Evolutionary conservation across 2,329 filamentous ascomycete species (phyloP).

Genomic region (Aspergillus cejpii): DNA sequence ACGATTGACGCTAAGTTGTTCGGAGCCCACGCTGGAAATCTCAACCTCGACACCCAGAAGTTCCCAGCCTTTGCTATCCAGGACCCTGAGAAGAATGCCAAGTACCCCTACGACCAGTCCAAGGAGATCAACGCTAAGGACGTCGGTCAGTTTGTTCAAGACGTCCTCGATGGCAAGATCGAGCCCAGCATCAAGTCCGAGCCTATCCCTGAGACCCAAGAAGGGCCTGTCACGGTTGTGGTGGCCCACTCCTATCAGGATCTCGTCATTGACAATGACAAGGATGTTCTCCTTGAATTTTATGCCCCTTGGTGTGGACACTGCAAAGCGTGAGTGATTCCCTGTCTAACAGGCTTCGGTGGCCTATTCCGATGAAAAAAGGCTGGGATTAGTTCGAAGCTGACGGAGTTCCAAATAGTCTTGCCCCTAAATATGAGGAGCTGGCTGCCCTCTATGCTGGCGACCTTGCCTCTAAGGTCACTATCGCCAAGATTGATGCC

Average conservation of each 20-base stretch:
- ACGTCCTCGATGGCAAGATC: constrained; percentile 79
- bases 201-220: constrained; percentile 87
- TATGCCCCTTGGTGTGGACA: constrained; percentile 82
- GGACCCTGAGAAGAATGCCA: constrained; percentile 89
- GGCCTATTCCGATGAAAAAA: not conserved
- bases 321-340: constrained; percentile 54
- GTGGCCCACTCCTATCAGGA: constrained; percentile 93
- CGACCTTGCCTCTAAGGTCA: constrained; percentile 53
- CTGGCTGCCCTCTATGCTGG: constrained; percentile 52
- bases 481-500: constrained; percentile 85
- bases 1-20: constrained; percentile 94
- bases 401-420: constrained; percentile 30
- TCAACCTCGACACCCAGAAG: constrained; percentile 91
- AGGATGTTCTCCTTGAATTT: constrained; percentile 97
- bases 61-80: constrained; percentile 98
- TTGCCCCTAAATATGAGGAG: constrained; percentile 62
- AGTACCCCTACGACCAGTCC: constrained; percentile 87
- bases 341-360: not conserved
- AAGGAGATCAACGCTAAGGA: constrained; percentile 67
- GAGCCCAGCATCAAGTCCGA: constrained; percentile 98
- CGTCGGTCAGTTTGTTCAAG: constrained; percentile 75
- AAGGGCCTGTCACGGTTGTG: constrained; percentile 77
- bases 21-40: constrained; percentile 89
- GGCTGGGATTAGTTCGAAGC: not conserved
- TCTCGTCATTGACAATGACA: constrained; percentile 82